Evolutionary conservation across 176 grass and related monocot species (phyloP).

Genomic region (Pontederia paniculata): DNA sequence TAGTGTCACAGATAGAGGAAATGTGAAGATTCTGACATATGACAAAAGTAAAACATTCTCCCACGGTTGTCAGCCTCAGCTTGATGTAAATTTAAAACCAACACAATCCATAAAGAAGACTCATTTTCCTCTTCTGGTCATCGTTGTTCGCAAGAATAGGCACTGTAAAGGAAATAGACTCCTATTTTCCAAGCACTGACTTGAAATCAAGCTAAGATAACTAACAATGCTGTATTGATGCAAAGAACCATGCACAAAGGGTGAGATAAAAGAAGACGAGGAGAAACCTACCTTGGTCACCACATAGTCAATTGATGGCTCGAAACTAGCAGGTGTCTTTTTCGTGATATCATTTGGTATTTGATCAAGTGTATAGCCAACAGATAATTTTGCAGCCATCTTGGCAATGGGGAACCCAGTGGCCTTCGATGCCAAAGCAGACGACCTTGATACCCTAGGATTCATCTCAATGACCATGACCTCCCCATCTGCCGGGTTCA

Average conservation of each 20-base stretch:
- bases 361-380: constrained; percentile 82
- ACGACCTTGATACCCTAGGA: constrained; percentile 84
- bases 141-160: too few species aligned
- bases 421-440: constrained; percentile 64
- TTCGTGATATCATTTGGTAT: constrained; percentile 91
- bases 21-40: too few species aligned
- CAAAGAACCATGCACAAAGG: background rate
- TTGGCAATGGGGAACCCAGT: constrained; percentile 92
- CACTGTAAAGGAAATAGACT: too few species aligned
- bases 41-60: too few species aligned
- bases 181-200: background rate
- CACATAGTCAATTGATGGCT: constrained; percentile 90
- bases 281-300: constrained; percentile 70
- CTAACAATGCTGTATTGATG: background rate
- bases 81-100: too few species aligned
- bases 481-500: constrained; percentile 70
- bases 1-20: too few species aligned
- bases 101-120: too few species aligned
- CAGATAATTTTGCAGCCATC: constrained; percentile 80
- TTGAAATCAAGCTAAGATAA: constrained; percentile 1
- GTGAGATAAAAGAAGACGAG: background rate
- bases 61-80: too few species aligned
- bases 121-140: too few species aligned
- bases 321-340: constrained; percentile 90
- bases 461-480: constrained; percentile 97